Evolutionary conservation across 768 basidiomycete genomes (phyloP).

Genomic region (Russula compacta): DNA sequence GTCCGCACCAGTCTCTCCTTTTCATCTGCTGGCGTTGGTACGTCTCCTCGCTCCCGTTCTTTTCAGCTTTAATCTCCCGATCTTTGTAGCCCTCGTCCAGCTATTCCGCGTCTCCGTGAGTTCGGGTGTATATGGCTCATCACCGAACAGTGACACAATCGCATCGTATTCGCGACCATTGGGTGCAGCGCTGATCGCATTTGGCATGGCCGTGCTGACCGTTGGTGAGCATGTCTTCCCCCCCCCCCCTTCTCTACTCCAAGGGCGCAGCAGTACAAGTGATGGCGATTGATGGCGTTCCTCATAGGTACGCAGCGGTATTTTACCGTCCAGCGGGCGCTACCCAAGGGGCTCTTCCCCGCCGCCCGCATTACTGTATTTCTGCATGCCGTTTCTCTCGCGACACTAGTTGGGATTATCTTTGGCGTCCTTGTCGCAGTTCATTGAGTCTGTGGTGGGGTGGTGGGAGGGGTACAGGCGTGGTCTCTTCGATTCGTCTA

Average conservation of each 20-base stretch:
- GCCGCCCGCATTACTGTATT: conserved; percentile 31
- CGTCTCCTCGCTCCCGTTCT: conserved; percentile 10
- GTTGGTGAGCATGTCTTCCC: conserved; percentile 24
- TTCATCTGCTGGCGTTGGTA: conserved; percentile 42
- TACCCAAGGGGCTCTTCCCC: conserved; percentile 34
- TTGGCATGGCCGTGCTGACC: conserved; percentile 30
- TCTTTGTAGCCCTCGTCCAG: conserved; percentile 35
- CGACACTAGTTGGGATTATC: conserved; percentile 27
- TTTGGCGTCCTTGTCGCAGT: conserved; percentile 31
- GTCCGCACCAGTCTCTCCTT: conserved; percentile 41
- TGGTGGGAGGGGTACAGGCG: neutral
- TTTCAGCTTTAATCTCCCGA: neutral
- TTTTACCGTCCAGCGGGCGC: conserved; percentile 32
- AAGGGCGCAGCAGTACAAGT: neutral
- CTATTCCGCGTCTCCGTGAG: conserved; percentile 32
- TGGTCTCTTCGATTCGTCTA: neutral
- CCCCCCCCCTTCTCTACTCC: neutral
- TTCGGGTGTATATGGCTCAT: conserved; percentile 19
- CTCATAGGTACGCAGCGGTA: conserved; percentile 30
- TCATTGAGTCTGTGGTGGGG: neutral
- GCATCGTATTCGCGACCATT: conserved; percentile 34
- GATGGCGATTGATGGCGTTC: neutral
- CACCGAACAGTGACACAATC: conserved; percentile 10
- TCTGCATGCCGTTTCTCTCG: conserved; percentile 27
- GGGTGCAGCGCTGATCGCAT: conserved; percentile 32